Evolutionary conservation across 2,329 filamentous ascomycete species (phyloP), one percentile per base, ranked within the genome.

Genomic region (Podosphaera fusca): DNA sequence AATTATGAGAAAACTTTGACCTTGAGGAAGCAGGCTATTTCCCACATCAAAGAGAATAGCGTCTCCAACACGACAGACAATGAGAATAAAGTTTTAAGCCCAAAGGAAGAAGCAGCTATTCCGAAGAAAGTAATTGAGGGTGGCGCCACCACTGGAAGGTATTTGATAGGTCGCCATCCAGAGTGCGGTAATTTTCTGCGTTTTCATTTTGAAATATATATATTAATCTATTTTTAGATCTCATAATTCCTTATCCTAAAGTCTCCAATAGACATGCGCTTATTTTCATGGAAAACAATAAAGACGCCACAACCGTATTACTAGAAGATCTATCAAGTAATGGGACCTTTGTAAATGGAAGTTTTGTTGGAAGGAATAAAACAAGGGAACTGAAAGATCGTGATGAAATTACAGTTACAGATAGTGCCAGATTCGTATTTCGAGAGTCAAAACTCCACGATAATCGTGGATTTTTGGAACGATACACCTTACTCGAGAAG

Each of bases 271-370:
- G 89, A 3, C 85, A 89, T 69, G 87, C 82, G 61, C 70, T 86
- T 7, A 62, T 87, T 1, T 86, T 85, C 64, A 74, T 71, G 30
- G 76, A 80, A 65, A 78, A 78, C 60, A 78, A 78, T 61, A 75
- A 73, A 8, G 69, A 71, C 14, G 74, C 78, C 68, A 77, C 74
- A 62, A 75, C 80, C 47, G 90, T 87, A 7, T 78, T 96, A 10
- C 70, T 98, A 4, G 89, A 98, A 68, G 92, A 98, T 68, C 72
- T 96, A 29, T 98, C 92, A 5, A 92, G 82, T 67, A 98, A 98
- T 67, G 92, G 92, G 55, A 98, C 94, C 0, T 98, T 89, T 67
- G 84, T 98, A 64, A 96, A 96, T 66, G 88, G 95, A 64, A 84
- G 82, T 14, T 77, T 94, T 35, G 80, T 98, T 31, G 92, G 92